These are phyloP conservation scores for Dactylellina drechsleri DNA, from an alignment of 2,329 filamentous ascomycete genomes.

Conservation along the genomic window DNA sequence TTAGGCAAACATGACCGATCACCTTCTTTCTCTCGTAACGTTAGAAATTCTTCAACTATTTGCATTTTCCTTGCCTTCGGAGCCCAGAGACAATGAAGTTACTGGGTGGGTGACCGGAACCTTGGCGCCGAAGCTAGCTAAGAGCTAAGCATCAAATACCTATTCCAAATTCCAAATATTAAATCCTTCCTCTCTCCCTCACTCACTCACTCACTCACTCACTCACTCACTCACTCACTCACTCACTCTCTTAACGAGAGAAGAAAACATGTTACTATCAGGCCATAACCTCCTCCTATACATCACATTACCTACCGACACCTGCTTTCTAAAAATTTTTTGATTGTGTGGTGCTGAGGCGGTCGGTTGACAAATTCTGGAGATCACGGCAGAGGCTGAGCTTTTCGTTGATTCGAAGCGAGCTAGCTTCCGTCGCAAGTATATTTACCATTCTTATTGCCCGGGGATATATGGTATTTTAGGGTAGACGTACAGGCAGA, in stretches of 20 bases:
- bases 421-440: not conserved
- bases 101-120: too few relatives aligned
- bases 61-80: too few relatives aligned
- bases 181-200: not conserved
- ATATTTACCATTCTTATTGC: too few relatives aligned
- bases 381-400: conserved; percentile 14
- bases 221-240: not conserved
- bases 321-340: too few relatives aligned
- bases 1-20: conserved; percentile 24
- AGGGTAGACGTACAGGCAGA: too few relatives aligned
- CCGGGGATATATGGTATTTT: too few relatives aligned
- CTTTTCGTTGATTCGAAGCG: conserved; percentile 1
- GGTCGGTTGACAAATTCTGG: too few relatives aligned
- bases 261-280: conserved; percentile 41
- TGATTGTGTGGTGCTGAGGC: too few relatives aligned
- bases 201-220: too few relatives aligned
- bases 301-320: too few relatives aligned
- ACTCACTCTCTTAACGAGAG: too few relatives aligned
- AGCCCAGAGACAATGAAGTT: too few relatives aligned
- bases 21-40: not conserved
- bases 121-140: conserved; percentile 20
- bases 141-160: conserved; percentile 42
- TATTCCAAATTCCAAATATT: conserved; percentile 53
- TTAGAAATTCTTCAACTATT: not conserved
- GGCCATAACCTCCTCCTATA: conserved; percentile 17